Evolutionary conservation across 805 yeast genomes (phyloP).

Genomic region (Teunomyces panamensis): DNA sequence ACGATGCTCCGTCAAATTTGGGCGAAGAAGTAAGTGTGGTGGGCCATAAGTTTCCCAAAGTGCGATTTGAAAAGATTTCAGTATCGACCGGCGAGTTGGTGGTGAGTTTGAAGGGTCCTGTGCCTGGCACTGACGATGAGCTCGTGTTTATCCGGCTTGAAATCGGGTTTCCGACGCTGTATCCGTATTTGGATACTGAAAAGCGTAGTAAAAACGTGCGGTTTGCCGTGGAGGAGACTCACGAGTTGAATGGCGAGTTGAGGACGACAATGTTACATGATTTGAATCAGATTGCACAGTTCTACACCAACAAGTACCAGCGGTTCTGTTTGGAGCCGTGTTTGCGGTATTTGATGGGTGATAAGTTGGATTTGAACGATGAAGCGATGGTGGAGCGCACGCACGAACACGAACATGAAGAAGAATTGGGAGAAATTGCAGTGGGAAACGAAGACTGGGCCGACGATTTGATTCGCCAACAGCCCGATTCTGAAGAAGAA

Average conservation of each 20-base stretch:
- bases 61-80: conserved; percentile 81
- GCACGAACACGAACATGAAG: no score
- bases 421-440: conserved; percentile 17
- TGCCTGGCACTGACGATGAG: conserved; percentile 20
- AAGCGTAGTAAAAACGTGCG: conserved; percentile 15
- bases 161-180: conserved; percentile 66
- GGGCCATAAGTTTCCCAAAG: conserved; percentile 85
- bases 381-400: conserved; percentile 21
- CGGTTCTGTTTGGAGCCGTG: conserved; percentile 79
- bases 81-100: conserved; percentile 81
- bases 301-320: conserved; percentile 52
- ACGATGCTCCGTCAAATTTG: conserved; percentile 52
- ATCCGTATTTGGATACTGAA: conserved; percentile 58
- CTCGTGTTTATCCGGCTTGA: conserved; percentile 66
- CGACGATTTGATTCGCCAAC: conserved; percentile 38
- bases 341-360: conserved; percentile 77
- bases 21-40: conserved; percentile 91
- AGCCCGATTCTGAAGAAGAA: conserved; percentile 27
- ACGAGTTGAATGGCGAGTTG: conserved; percentile 53
- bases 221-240: conserved; percentile 75
- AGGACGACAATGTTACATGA: conserved; percentile 49
- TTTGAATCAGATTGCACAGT: conserved; percentile 53
- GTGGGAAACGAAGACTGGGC: conserved; percentile 44
- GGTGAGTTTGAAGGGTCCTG: conserved; percentile 69
- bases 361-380: conserved; percentile 50